Base-by-base conservation (phyloP, 257 asterid species). In the Gentiana straminea region DNA sequence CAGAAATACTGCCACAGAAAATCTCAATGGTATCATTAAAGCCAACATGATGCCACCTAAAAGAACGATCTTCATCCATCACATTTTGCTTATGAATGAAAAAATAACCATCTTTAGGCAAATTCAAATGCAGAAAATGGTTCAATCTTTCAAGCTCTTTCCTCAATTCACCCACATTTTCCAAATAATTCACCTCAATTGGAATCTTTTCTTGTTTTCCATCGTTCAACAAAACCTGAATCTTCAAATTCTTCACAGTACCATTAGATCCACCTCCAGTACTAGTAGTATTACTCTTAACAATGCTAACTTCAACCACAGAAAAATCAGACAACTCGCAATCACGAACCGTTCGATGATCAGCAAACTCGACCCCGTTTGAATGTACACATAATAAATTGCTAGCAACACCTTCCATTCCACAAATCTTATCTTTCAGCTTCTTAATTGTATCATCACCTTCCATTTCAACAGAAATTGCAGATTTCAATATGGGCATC, bases 41-140 rank as follows among this genome's bases (percentile, higher is more conserved):
- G 32, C 52, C 62, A 50, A 88, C 95, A 36, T 65, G 71, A 39
- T 88, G 88, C 91, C 94, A 88, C 41, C 77, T 66, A n/a, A 88
- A 81, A 7, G 86, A 77, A 0, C 67, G 62, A 68, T 82, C 82
- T 63, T 88, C 96, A 6, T 81, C 86, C 95, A 88, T 88, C 49
- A 88, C 90, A 52, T 67, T 72, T 9, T 77, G 88, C 36, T 81
- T 81, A 57, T 70, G 69, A 34, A 84, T 82, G 35, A 88, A 88
- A 37, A 88, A 84, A 51, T 77, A 84, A 1, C 92, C 89, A 35
- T 75, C 84, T 5, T 61, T 60, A 1, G 84, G 88, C 35, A 82
- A 84, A 52, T 77, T 78, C 47, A 79, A 43, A 15, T 71, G 57
- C 77, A 70, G 1, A 13, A 67, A 32, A 5, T 75, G 59, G 13